Evolutionary conservation across 345 rosid species (phyloP), one percentile per base, ranked within the genome.

Genomic region (Gynandropsis gynandra): DNA sequence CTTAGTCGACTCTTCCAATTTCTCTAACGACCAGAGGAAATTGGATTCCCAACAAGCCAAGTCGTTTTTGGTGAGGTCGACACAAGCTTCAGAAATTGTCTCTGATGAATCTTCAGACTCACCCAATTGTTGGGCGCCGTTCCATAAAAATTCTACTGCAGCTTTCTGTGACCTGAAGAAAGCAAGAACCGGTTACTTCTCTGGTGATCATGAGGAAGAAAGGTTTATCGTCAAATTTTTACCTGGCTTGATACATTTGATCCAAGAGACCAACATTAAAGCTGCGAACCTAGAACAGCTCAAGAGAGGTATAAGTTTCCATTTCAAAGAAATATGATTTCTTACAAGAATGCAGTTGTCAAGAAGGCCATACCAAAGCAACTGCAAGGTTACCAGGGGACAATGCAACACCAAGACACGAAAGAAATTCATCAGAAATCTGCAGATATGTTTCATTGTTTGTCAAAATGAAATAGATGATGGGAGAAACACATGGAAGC

Each of bases 211-310:
- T 9, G 41, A 13, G 15, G 3, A 10, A 10, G 15, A 21, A 39
- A 43, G 15, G 16, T 15, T 42, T 17, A 18, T 66, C 39, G 36
- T 21, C 7, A 56, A 59, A 21, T 49, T 8, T 58, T 61, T 33
- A 88, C 97, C 98, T 83, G 54, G 82, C 83, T 65, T 85, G 76
- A 50, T 92, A 92, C 97, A 92, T 92, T 32, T 64, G 94, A 73
- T 85, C 72, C 76, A 92, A 74, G 44, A 74, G 75, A 36, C 76
- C 80, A 31, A 65, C 64, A 58, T 87, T 83, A 61, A 83, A 76
- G 76, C 70, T 78, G 33, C 95, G 95, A 31, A 87, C 95, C 98
- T 87, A 73, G 65, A 71, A 50, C 64, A 16, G 41, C 21, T 46
- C 35, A 56, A 40, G 47, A 50, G 12, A 63, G 41, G 32, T 56